Conservation (phyloP, 23 red algal genomes). For the Gracilaria gracilis region DNA sequence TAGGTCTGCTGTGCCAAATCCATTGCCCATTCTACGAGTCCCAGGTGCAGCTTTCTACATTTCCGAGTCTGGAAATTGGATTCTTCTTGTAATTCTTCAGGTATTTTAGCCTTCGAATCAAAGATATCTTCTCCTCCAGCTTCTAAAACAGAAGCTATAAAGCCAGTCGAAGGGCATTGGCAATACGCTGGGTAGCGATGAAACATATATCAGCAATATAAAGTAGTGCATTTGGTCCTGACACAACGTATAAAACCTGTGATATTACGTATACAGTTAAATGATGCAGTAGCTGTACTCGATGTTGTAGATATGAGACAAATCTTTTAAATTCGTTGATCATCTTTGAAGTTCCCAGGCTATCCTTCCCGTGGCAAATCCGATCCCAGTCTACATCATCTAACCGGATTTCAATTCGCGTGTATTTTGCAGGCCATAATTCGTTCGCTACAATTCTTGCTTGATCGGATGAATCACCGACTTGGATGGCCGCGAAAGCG, state of each 20-base stretch:
- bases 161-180: not conserved
- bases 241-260: not conserved
- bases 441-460: no score
- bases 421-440: no score
- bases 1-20: not conserved
- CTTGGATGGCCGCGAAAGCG: no score
- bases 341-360: no score
- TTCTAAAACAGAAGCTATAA: not conserved
- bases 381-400: not conserved
- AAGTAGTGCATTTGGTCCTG: not conserved
- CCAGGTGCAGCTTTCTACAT: not conserved
- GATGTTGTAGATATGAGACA: no score
- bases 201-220: not conserved
- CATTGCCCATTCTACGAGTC: not conserved
- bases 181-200: not conserved
- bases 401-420: no score
- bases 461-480: no score
- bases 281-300: not conserved
- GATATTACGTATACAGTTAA: not conserved
- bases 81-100: not conserved
- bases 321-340: no score
- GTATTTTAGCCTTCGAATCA: not conserved
- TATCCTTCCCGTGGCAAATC: no score
- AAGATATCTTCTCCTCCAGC: not conserved
- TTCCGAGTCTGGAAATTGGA: not conserved